A percentile compares a stretch with the other conserved stretches of the same genome.
phyloP scores from a whole-genome alignment of 257 asterid genomes.

The Solanum medicagineum region DNA sequence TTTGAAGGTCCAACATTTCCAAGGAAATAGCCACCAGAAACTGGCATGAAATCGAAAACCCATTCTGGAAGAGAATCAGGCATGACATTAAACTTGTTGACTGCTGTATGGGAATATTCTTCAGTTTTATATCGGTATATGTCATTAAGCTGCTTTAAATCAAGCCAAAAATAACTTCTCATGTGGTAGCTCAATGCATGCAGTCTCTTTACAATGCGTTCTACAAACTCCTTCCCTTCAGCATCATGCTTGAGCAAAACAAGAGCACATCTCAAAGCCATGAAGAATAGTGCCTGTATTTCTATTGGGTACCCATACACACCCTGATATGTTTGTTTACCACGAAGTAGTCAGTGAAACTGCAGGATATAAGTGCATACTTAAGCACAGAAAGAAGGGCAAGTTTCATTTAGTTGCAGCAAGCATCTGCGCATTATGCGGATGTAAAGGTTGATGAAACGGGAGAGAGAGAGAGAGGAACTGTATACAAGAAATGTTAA shows the following conservation, averaged over 20 bases:
- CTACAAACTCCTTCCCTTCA: slow-evolving; percentile 51
- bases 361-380: neutral
- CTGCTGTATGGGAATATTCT: slow-evolving; percentile 72
- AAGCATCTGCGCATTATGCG: neutral
- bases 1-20: slow-evolving; percentile 64
- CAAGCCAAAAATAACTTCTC: slow-evolving; percentile 69
- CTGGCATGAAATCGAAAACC: slow-evolving; percentile 65
- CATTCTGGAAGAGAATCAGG: slow-evolving; percentile 73
- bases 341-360: neutral
- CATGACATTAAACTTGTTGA: slow-evolving; percentile 58
- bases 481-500: neutral
- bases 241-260: slow-evolving; percentile 46
- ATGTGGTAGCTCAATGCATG: slow-evolving; percentile 64
- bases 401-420: neutral
- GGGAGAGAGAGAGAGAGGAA: neutral
- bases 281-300: slow-evolving; percentile 59
- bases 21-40: slow-evolving; percentile 49
- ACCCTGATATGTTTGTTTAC: slow-evolving; percentile 22
- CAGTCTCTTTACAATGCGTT: slow-evolving; percentile 45
- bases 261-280: slow-evolving; percentile 62
- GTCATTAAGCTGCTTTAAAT: slow-evolving; percentile 52
- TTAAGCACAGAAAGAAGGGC: neutral
- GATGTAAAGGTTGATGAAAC: neutral
- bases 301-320: slow-evolving; percentile 69
- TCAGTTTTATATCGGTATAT: slow-evolving; percentile 59